Conservation (phyloP, 1,284 basidiomycete species). For the Nidula niveotomentosa region DNA sequence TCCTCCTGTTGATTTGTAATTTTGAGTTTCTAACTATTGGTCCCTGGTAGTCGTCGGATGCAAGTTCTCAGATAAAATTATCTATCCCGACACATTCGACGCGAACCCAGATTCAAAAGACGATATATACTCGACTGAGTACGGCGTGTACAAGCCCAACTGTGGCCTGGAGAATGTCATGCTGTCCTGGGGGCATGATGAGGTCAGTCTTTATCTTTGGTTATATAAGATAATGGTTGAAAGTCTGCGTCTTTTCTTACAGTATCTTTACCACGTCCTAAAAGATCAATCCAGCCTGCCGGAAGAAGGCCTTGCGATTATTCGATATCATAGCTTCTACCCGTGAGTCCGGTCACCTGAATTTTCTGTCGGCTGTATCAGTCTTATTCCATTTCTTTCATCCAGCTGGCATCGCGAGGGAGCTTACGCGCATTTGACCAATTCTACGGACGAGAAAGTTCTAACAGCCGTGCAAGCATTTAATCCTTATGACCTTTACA, state of each 20-base stretch:
- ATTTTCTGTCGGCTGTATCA: not conserved
- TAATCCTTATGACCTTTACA: constrained; percentile 84
- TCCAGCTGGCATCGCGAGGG: constrained; percentile 68
- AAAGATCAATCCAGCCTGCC: constrained; percentile 71
- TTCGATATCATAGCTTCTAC: constrained; percentile 87
- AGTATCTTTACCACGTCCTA: constrained; percentile 68
- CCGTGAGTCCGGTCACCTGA: constrained; percentile 41
- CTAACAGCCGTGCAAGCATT: constrained; percentile 66
- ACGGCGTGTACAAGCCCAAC: constrained; percentile 76
- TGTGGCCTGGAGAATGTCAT: constrained; percentile 87
- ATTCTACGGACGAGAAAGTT: constrained; percentile 51
- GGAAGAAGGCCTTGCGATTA: constrained; percentile 78
- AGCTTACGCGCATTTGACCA: constrained; percentile 70
- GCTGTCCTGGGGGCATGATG: constrained; percentile 84
- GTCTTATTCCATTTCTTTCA: not conserved
- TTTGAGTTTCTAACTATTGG: no score
- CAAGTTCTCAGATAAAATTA: constrained; percentile 74
- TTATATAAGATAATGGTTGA: constrained; percentile 1
- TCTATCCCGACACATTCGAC: constrained; percentile 77
- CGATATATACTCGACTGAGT: constrained; percentile 67
- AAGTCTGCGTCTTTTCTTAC: not conserved
- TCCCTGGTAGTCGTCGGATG: constrained; percentile 64
- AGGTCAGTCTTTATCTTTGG: constrained; percentile 28
- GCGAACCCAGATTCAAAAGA: constrained; percentile 74
- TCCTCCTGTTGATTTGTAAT: not conserved